Evolutionary conservation across 495 filamentous ascomycete species (phyloP).

Genomic region (Penicillium argentinense): DNA sequence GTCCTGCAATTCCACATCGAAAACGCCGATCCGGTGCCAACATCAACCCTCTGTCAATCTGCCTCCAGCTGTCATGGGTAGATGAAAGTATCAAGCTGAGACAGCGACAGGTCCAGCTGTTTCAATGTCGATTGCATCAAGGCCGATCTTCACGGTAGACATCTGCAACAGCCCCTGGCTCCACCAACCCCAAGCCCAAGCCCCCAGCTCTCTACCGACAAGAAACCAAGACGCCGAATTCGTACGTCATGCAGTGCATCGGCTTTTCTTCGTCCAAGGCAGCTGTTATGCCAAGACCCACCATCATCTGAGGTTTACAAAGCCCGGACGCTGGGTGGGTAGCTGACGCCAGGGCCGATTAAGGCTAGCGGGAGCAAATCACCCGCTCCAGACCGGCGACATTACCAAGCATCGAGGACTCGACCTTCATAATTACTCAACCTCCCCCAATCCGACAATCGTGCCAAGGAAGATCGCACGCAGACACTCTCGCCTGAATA

Average conservation of each 20-base stretch:
- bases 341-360: neutral
- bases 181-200: constrained; percentile 2
- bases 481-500: neutral
- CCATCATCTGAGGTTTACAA: constrained; percentile 6
- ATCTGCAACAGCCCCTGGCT: neutral
- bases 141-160: neutral
- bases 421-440: constrained; percentile 18
- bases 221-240: neutral
- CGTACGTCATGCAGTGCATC: neutral
- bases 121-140: neutral
- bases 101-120: neutral
- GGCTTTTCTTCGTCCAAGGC: neutral
- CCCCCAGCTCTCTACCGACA: too few species aligned
- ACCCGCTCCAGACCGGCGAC: constrained; percentile 13
- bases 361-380: constrained; percentile 3
- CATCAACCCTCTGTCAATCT: too few species aligned
- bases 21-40: too few species aligned
- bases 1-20: too few species aligned
- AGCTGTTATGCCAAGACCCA: constrained; percentile 6
- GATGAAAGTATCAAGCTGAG: neutral
- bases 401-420: constrained; percentile 28
- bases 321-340: constrained; percentile 1
- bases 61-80: neutral
- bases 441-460: too few species aligned
- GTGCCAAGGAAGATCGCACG: neutral